Conservation (phyloP, 2,329 filamentous ascomycete species). For the Paraconiothyrium brasiliense region DNA sequence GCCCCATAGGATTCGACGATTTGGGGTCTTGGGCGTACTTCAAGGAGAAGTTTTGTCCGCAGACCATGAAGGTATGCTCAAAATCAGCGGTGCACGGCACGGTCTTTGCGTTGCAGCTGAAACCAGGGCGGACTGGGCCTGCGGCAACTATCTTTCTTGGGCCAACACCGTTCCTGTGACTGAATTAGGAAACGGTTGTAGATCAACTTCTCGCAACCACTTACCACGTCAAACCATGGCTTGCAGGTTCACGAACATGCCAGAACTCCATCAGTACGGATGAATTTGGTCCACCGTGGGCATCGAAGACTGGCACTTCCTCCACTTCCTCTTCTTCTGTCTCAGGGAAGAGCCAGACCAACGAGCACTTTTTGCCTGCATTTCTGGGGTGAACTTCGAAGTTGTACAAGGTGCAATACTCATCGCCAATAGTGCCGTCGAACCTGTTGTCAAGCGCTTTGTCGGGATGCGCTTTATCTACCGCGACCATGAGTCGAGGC, state of each 20-base stretch:
- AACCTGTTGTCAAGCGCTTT: slow-evolving; percentile 61
- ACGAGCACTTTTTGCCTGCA: slow-evolving; percentile 66
- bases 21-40: slow-evolving; percentile 72
- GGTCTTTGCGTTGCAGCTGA: slow-evolving; percentile 62
- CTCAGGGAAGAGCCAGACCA: slow-evolving; percentile 70
- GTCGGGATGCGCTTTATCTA: slow-evolving; percentile 65
- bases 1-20: slow-evolving; percentile 52
- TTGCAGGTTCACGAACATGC: slow-evolving; percentile 56
- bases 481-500: slow-evolving; percentile 69
- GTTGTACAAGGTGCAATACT: slow-evolving; percentile 69
- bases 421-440: slow-evolving; percentile 55
- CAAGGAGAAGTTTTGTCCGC: slow-evolving; percentile 60
- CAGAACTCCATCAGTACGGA: slow-evolving; percentile 58
- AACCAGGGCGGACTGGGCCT: slow-evolving; percentile 60
- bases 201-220: neutral
- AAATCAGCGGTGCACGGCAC: slow-evolving; percentile 64
- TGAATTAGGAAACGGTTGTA: neutral
- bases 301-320: slow-evolving; percentile 65
- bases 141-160: slow-evolving; percentile 56
- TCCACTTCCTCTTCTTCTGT: slow-evolving; percentile 58
- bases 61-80: slow-evolving; percentile 62
- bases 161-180: slow-evolving; percentile 54
- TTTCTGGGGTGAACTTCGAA: slow-evolving; percentile 68
- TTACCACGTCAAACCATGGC: slow-evolving; percentile 57
- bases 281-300: slow-evolving; percentile 53